These are phyloP conservation scores for Mycena latifolia DNA, from an alignment of 768 basidiomycete genomes.

Conservation along the genomic window DNA sequence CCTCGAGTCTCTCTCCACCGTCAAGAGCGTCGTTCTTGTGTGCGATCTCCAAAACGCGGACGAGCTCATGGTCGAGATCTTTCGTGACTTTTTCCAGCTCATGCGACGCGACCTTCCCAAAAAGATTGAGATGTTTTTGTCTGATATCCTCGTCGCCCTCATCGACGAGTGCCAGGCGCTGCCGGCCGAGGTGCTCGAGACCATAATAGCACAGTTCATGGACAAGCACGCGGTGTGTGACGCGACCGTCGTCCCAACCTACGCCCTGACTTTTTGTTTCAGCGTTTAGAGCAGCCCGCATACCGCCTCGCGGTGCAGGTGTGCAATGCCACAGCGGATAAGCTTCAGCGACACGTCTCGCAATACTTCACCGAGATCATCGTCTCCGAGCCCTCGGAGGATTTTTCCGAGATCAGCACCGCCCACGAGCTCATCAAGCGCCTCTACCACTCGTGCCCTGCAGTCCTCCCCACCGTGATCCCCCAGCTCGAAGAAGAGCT, in stretches of 20 bases:
- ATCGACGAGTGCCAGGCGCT: constrained; percentile 88
- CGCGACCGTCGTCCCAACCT: background rate
- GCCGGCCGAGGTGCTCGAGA: constrained; percentile 84
- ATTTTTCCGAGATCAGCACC: constrained; percentile 74
- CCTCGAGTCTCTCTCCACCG: constrained; percentile 92
- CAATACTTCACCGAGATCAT: constrained; percentile 96
- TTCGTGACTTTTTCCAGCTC: constrained; percentile 85
- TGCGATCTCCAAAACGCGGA: constrained; percentile 92
- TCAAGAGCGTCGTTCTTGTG: constrained; percentile 94
- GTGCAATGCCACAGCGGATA: constrained; percentile 86
- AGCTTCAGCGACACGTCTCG: constrained; percentile 89
- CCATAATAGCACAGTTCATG: constrained; percentile 87
- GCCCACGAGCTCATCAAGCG: constrained; percentile 91
- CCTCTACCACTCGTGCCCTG: constrained; percentile 83
- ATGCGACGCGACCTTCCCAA: constrained; percentile 79
- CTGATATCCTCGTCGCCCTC: constrained; percentile 91
- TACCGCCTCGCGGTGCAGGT: constrained; percentile 88
- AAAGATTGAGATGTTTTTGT: constrained; percentile 87
- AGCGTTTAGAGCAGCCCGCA: constrained; percentile 81
- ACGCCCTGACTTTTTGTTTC: constrained; percentile 29
- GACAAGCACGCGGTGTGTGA: constrained; percentile 78
- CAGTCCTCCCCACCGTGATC: constrained; percentile 88
- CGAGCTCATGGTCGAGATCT: constrained; percentile 85
- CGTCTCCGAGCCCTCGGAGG: constrained; percentile 64
- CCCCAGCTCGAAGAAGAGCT: constrained; percentile 95